Base-by-base conservation (phyloP, 139 green algal species). In the Diplosphaera chodatii region DNA sequence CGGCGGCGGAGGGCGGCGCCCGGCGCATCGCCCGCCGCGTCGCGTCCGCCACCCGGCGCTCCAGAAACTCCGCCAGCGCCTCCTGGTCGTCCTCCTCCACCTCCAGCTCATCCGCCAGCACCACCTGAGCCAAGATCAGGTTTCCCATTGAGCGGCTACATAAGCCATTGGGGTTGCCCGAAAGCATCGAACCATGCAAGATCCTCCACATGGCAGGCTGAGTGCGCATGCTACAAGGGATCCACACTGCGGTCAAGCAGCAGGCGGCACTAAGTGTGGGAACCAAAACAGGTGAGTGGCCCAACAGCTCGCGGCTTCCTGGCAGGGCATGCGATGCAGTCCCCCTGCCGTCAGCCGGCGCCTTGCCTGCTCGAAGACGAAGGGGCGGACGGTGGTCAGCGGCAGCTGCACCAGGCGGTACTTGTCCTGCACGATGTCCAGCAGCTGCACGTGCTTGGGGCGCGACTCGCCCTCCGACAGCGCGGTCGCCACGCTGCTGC, bases 361-460 rank as follows among this genome's bases (percentile, higher is more conserved):
- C 6, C 67, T 30, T 37, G 74, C 81, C 6, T 27, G 75, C 34
- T 90, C 83, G 71, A 89, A 96, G 34, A 82, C 73, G 77, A 95
- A 97, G 22, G 90, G 92, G 23, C 92, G 82, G 74, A 94, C 89
- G 0, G 76, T 90, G 21, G 78, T n/a, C 40, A 99, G 80, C 27
- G 84, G 83, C 33, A 92, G 75, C 68, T 92, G 92, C 6, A 83
- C 77, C 8, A 77, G 77, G 16, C 90, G 81, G 73, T 79, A 94
- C 37, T 84, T 30, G 25, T 84, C 34, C 2, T 76, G 70, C 23
- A 73, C 62, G 16, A 98, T 63, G 77, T 98, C 91, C 22, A 98
- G 76, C 65, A 97, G n/a, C 25, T 98, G 71, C 13, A 86, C 81
- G 74, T 98, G 91, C 88, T 99, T 99, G 32, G 71, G 69, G 70